phyloP scores from a whole-genome alignment of 2,329 filamentous ascomycete species.

The Ceratocystis huliohia region DNA sequence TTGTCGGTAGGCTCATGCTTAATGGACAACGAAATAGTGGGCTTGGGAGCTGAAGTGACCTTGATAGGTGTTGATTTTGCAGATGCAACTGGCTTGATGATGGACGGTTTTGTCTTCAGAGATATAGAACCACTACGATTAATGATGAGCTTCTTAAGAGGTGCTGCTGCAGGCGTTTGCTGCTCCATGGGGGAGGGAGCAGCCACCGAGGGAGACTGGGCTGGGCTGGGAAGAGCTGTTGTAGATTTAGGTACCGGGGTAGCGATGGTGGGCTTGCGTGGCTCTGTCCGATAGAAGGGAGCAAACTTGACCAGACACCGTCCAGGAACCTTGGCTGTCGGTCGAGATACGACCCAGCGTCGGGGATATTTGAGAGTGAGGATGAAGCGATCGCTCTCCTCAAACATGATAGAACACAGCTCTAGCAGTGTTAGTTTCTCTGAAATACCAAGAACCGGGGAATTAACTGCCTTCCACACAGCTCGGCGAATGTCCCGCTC shows the following conservation, averaged over 20 bases:
- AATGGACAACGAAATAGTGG: constrained; percentile 19
- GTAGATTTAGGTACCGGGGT: constrained; percentile 8
- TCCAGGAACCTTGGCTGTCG: constrained; percentile 29
- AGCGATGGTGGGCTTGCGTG: constrained; percentile 10
- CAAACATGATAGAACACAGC: constrained; percentile 37
- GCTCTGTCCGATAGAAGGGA: constrained; percentile 29
- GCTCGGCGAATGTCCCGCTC: constrained; percentile 32
- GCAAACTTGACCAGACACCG: constrained; percentile 32
- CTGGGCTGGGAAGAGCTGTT: neutral
- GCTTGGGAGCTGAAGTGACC: neutral
- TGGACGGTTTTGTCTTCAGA: constrained; percentile 17
- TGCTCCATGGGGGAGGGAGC: neutral
- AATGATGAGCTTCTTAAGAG: constrained; percentile 21
- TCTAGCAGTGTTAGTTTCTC: constrained; percentile 34
- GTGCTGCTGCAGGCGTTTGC: constrained; percentile 9
- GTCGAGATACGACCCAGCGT: constrained; percentile 31
- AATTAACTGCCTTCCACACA: constrained; percentile 34
- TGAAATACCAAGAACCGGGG: constrained; percentile 30
- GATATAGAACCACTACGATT: constrained; percentile 21
- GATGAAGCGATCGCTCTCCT: constrained; percentile 33
- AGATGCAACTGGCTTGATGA: constrained; percentile 13
- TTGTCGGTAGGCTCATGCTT: constrained; percentile 19
- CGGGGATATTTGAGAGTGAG: constrained; percentile 33
- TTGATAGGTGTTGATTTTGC: constrained; percentile 10
- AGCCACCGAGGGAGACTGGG: neutral